Conservation (phyloP, 495 filamentous ascomycete species). For the Penicillium soppii region DNA sequence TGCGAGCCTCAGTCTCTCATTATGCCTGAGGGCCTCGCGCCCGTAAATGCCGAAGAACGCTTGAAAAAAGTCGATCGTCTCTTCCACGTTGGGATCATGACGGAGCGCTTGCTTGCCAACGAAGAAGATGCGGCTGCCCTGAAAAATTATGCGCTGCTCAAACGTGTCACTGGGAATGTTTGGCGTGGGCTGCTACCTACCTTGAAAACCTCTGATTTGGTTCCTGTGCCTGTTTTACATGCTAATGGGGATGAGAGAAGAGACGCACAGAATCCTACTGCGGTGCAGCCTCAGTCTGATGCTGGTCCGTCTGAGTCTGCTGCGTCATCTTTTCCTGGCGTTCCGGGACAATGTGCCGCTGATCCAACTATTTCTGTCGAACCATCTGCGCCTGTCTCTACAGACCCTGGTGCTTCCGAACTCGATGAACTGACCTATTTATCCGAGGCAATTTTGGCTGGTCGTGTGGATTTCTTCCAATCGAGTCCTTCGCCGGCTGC, state of each 20-base stretch:
- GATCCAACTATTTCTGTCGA: too few species aligned
- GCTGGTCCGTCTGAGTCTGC: neutral
- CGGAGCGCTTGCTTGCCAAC: neutral
- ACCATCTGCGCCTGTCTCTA: too few species aligned
- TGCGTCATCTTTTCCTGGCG: neutral
- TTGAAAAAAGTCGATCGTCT: neutral
- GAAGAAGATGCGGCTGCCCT: neutral
- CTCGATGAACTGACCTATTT: too few species aligned
- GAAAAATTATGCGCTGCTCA: neutral
- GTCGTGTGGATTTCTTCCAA: too few species aligned
- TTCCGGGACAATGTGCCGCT: too few species aligned
- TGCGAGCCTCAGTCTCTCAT: neutral
- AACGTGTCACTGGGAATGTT: neutral
- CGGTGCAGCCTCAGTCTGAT: too few species aligned
- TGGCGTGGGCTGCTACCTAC: neutral
- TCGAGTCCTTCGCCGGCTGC: too few species aligned
- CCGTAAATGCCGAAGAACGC: neutral
- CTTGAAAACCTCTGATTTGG: neutral
- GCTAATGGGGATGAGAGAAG: neutral
- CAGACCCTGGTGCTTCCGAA: too few species aligned
- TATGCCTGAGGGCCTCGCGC: neutral
- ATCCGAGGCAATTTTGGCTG: too few species aligned
- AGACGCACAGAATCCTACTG: too few species aligned
- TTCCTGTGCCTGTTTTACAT: neutral
- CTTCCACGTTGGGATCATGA: neutral